Evolutionary conservation across 2,329 filamentous ascomycete genomes (phyloP), one percentile per base, ranked within the genome.

Genomic region (Calonectria henricotiae): DNA sequence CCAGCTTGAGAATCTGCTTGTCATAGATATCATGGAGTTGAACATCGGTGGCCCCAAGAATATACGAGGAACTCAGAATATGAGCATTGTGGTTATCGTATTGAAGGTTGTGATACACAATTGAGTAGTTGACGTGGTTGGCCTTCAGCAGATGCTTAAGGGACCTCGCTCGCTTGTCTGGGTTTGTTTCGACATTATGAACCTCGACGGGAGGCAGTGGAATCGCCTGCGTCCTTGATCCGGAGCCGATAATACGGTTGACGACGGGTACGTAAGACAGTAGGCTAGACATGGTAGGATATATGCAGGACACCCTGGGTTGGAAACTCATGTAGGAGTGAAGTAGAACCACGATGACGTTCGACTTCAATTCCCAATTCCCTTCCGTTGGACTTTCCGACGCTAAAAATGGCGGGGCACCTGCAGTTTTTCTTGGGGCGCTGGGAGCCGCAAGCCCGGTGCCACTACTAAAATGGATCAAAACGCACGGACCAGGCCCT

Each of bases 61-160:
- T 86, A 82, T 97, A 99, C 1, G 95, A 93, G 6, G 96, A 94
- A 74, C 91, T 91, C 13, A 99, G 88, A 63, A 95, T 89, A 83
- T 98, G 95, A 44, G 94, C 88, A 76, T 92, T 86, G 83, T 97
- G 93, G 79, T 98, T 98, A 84, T 96, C 90, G 77, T 91, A 96
- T 71, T 89, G 85, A 5, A 93, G 85, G 64, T 93, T 81, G 80
- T 95, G 90, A 81, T 93, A 96, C 65, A 98, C 84, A 74, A 98
- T 91, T 37, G 94, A 90, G 82, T 97, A 90, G 80, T 96, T 98
- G 75, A 92, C 92, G 84, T 99, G 96, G 81, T 98, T 98, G 63
- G 95, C 92, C 82, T 93, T 94, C 71, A 99, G 82, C 15, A 99
- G 86, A 83, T 98, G 95, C 84, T 97, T 98, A 71, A 99, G 87